Evolutionary conservation across 768 basidiomycete species (phyloP).

Genomic region (Rhodotorula toruloides): DNA sequence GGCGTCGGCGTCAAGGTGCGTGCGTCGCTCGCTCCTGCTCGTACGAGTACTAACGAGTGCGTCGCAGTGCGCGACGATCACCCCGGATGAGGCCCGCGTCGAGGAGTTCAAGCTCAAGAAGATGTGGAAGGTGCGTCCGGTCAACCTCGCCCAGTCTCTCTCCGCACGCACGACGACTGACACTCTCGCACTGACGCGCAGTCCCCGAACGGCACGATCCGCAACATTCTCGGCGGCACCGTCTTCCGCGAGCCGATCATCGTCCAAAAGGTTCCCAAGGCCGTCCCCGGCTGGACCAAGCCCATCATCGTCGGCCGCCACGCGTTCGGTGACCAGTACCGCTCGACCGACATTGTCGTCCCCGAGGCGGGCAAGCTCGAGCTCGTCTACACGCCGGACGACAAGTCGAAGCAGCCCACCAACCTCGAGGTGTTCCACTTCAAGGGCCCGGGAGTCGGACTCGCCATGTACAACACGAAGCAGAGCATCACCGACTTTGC

Average conservation of each 20-base stretch:
- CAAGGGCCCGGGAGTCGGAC: slow-evolving; percentile 82
- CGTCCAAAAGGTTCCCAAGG: slow-evolving; percentile 79
- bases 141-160: background rate
- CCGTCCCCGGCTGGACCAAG: slow-evolving; percentile 83
- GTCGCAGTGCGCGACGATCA: slow-evolving; percentile 88
- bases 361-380: slow-evolving; percentile 91
- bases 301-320: slow-evolving; percentile 96
- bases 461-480: slow-evolving; percentile 92
- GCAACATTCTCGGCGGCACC: slow-evolving; percentile 95
- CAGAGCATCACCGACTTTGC: slow-evolving; percentile 95
- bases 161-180: background rate
- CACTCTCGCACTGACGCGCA: background rate
- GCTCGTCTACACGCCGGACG: slow-evolving; percentile 76
- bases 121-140: slow-evolving; percentile 68
- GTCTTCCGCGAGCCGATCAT: slow-evolving; percentile 99
- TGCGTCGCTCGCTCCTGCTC: slow-evolving; percentile 1
- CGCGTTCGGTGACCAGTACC: slow-evolving; percentile 94
- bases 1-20: slow-evolving; percentile 82
- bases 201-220: slow-evolving; percentile 57
- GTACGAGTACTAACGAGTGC: background rate
- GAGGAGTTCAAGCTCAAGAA: slow-evolving; percentile 91
- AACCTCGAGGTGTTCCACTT: slow-evolving; percentile 83
- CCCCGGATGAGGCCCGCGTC: slow-evolving; percentile 69
- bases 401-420: slow-evolving; percentile 51
- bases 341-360: slow-evolving; percentile 85